Evolutionary conservation across 805 yeast genomes (phyloP), one percentile per base, ranked within the genome.

Genomic region (Saccharomyces paradoxus): DNA sequence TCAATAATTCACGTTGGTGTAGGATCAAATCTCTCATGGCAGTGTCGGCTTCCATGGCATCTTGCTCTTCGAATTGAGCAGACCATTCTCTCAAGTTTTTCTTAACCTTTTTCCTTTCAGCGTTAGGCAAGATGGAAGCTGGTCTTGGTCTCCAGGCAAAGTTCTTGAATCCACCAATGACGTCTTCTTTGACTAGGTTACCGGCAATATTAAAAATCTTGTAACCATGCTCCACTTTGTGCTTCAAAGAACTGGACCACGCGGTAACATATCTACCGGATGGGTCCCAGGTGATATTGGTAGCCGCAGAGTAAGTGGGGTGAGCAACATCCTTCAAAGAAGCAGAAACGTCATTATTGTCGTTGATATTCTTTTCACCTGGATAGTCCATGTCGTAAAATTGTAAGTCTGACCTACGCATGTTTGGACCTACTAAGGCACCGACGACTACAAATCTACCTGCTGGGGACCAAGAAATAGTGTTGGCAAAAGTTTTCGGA

Each of bases 141-240:
- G 99, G 99, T 76, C 99, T 85, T 66, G 98, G 98, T 78, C 99
- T 87, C 99, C 99, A 94, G 58, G 82, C 77, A 66, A 92, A 88
- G 58, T 87, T 91, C 74, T 84, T 87, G 81, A 94, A 89, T 54
- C 84, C 87, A 64, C 88, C 94, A 57, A 88, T 71, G 26, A 79
- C 71, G 66, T 91, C 96, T 63, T 87, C 94, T 62, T 84, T 83
- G 57, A 89, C 71, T 60, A 83, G 61, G 61, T 77, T 78, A 66
- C 99, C 99, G 50, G 87, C 84, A 71, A 88, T 79, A 70, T 90
- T 95, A 74, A 78, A 91, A 60, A 94, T 74, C 71, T 82, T 88
- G 81, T 84, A 94, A 59, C 99, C 99, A 65, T 91, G 89, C 68
- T 89, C 96, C 58, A 87, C 78, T 64, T 84, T 80, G 66, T 87